Percentiles rank a stretch among this genome's conserved stretches.
Conservation (phyloP, 2,329 filamentous ascomycete genomes). For the Calonectria fujianensis region DNA sequence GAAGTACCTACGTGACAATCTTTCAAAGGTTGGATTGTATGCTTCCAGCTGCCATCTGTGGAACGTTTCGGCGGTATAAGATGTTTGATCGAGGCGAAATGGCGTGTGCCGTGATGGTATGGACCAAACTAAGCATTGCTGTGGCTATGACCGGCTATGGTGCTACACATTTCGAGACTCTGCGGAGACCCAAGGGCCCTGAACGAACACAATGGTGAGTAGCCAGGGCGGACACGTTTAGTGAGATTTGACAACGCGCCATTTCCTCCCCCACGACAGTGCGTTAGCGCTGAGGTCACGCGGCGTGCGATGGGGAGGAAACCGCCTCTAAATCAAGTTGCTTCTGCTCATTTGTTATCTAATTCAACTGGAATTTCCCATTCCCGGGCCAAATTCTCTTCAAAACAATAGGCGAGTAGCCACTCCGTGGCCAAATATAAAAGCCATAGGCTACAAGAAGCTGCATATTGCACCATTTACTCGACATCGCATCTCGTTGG, state of each 20-base stretch:
- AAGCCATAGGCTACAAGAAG: neutral
- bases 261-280: neutral
- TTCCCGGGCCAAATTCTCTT: neutral
- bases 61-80: neutral
- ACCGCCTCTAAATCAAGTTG: neutral
- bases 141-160: neutral
- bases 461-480: too few relatives aligned
- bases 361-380: neutral
- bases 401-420: neutral
- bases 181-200: neutral
- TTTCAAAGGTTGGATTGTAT: neutral
- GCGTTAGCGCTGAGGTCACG: constrained; percentile 14
- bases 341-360: neutral
- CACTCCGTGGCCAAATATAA: neutral
- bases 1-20: too few relatives aligned
- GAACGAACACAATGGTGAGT: too few relatives aligned
- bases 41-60: neutral
- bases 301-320: neutral
- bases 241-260: neutral
- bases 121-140: neutral
- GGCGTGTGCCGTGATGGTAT: neutral
- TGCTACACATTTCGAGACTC: neutral
- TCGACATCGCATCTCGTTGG: neutral
- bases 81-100: neutral
- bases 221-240: neutral